phyloP scores from a whole-genome alignment of 768 basidiomycete species.

The Botryobasidium botryosum region DNA sequence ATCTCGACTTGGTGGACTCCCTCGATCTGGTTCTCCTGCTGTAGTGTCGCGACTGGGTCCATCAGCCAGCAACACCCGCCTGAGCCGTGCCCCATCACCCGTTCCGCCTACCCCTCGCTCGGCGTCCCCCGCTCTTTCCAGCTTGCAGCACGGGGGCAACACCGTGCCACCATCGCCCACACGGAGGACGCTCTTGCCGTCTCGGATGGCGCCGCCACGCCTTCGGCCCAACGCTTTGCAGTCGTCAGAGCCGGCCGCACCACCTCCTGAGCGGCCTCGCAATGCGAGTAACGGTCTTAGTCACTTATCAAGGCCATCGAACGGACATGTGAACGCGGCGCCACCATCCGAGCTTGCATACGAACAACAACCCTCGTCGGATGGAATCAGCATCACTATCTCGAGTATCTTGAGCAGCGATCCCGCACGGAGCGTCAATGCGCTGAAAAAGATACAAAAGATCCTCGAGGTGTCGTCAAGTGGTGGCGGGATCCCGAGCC shows the following conservation, averaged over 20 bases:
- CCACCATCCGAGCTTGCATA: too few species aligned
- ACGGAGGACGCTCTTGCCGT: not conserved
- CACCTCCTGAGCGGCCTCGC: too few species aligned
- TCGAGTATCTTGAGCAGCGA: constrained; percentile 83
- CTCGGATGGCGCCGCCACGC: not conserved
- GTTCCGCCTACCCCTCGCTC: not conserved
- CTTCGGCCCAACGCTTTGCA: not conserved
- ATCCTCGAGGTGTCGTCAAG: constrained; percentile 57
- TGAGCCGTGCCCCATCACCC: not conserved
- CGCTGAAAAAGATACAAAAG: constrained; percentile 83
- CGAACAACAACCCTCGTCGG: too few species aligned
- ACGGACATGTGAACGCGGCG: constrained; percentile 20
- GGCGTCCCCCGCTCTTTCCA: not conserved
- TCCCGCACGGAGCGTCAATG: constrained; percentile 72
- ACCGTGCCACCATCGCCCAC: not conserved
- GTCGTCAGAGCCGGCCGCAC: not conserved
- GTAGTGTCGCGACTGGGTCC: constrained; percentile 1
- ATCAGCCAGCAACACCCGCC: not conserved
- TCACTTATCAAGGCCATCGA: constrained; percentile 15
- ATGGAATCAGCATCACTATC: constrained; percentile 61
- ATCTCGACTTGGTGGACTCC: constrained; percentile 22
- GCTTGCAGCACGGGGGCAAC: not conserved
- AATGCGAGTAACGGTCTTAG: constrained; percentile 14
- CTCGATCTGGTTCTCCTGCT: constrained; percentile 34
- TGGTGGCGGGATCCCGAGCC: too few species aligned